These are phyloP conservation scores for Suhomyces kunorum DNA, from an alignment of 1,139 yeast genomes.

Conservation along the genomic window DNA sequence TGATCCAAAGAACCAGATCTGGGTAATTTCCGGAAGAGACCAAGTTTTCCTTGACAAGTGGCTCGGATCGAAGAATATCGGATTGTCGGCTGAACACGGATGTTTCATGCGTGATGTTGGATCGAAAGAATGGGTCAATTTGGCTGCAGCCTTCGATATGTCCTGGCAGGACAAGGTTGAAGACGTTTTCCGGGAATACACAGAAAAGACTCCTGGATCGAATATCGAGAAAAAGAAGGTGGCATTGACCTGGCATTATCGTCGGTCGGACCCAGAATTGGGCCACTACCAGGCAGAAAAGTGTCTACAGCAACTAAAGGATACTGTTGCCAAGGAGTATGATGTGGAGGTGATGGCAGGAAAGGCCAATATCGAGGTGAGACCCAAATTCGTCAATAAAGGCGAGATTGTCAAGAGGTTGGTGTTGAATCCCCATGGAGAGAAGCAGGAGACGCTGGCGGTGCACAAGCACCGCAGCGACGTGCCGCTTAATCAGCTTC, in stretches of 20 bases:
- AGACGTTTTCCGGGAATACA: slow-evolving; percentile 68
- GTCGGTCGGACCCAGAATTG: slow-evolving; percentile 90
- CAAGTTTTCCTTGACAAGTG: slow-evolving; percentile 86
- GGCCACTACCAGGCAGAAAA: slow-evolving; percentile 84
- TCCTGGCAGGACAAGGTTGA: slow-evolving; percentile 87
- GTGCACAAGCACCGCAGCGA: slow-evolving; percentile 28
- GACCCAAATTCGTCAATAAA: slow-evolving; percentile 91
- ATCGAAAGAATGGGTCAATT: slow-evolving; percentile 69
- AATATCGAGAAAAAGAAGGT: slow-evolving; percentile 85
- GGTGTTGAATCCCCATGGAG: slow-evolving; percentile 62
- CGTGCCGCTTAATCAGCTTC: slow-evolving; percentile 51
- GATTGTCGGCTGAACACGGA: slow-evolving; percentile 96
- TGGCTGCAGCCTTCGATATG: slow-evolving; percentile 85
- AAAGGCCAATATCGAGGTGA: slow-evolving; percentile 93
- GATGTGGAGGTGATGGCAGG: slow-evolving; percentile 97
- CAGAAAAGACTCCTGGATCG: slow-evolving; percentile 90
- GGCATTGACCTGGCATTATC: slow-evolving; percentile 97
- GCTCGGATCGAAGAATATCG: slow-evolving; percentile 74
- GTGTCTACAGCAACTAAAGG: slow-evolving; percentile 64
- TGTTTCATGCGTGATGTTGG: slow-evolving; percentile 82
- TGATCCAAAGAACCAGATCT: slow-evolving; percentile 83
- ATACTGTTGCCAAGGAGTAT: slow-evolving; percentile 61
- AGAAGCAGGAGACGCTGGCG: slow-evolving; percentile 39
- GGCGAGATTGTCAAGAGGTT: slow-evolving; percentile 92
- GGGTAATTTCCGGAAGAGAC: slow-evolving; percentile 97